A percentile compares a stretch with the other conserved stretches of the same genome.
phyloP scores from a whole-genome alignment of 1,284 basidiomycete species.

The Polyporus tsugae region DNA sequence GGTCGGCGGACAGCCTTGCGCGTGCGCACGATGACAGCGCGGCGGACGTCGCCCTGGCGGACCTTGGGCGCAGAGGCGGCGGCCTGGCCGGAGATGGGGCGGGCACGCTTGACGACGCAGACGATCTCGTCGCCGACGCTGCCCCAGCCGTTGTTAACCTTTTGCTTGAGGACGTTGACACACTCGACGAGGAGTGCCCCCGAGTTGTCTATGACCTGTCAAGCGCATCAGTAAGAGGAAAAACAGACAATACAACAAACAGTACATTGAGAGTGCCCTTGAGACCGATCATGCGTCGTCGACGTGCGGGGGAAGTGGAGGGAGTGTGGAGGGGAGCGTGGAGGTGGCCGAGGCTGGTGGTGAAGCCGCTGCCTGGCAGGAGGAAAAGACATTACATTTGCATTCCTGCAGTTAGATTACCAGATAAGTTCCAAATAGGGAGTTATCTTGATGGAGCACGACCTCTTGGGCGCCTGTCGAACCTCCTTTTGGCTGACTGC shows the following conservation, averaged over 20 bases:
- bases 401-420: background rate
- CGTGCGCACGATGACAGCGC: conserved; percentile 95
- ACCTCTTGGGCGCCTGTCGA: background rate
- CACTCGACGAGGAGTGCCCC: conserved; percentile 96
- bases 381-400: background rate
- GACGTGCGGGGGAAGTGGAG: background rate
- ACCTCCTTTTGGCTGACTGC: background rate
- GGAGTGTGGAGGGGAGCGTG: conserved; percentile 15
- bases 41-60: conserved; percentile 90
- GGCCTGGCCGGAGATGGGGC: conserved; percentile 76
- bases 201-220: conserved; percentile 97
- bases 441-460: background rate
- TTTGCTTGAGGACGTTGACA: conserved; percentile 96
- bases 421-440: background rate
- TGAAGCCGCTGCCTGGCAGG: background rate
- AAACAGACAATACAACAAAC: conserved; percentile 1
- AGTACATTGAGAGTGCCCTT: conserved; percentile 87
- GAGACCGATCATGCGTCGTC: conserved; percentile 84
- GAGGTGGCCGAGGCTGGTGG: conserved; percentile 2
- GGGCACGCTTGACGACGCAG: conserved; percentile 93
- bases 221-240: background rate
- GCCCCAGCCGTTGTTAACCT: conserved; percentile 89
- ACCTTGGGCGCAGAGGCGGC: conserved; percentile 82
- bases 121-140: conserved; percentile 95
- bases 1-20: conserved; percentile 83